Evolutionary conservation across 805 yeast genomes (phyloP), one percentile per base, ranked within the genome.

Genomic region (Metschnikowia rubicola): DNA sequence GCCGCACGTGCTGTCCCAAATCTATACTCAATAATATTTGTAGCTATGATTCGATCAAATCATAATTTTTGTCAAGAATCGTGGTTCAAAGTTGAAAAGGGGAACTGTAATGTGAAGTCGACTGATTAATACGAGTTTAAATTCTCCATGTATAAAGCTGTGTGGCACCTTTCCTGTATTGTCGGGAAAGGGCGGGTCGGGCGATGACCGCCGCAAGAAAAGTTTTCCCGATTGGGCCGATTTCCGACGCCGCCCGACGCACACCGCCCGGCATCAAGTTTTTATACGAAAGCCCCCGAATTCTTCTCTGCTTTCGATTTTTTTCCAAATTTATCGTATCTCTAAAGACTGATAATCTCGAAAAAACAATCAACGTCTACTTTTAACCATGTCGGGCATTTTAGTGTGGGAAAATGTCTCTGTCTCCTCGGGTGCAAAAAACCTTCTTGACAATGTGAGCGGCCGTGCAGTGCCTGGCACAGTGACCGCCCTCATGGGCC

Each of bases 401-500:
- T 43, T 49, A 6, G 5, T 40, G 3, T 46, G 50, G 53, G 35
- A 34, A n/a, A n/a, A 43, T 31, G 41, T 50, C 12, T 43, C 43
- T 29, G 53, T 50, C n/a, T 19, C 38, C 11, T 33, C 41, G 43
- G 53, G 44, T 33, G 45, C 39, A 39, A 46, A 40, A 33, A 35
- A 30, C 33, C 13, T 50, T 10, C 43, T 50, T n/a, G 44, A 50
- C 4, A 26, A 44, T 30, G 51, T 50, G 17, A 46, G 47, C 30
- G 51, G 51, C 35, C 41, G 17, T 15, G 51, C 48, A 11, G 15
- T 21, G n/a, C 44, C 48, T 1, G 51, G 53, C 3, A 43, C 51
- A 12, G 45, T 89, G 29, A 74, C 88, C 62, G 95, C 95, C 4
- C 84, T 88, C 11, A 76, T 89, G 70, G 96, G 96, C 3, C 92